Conservation (phyloP, 352 stramenopile genomes). For the Pythium aquatile region DNA sequence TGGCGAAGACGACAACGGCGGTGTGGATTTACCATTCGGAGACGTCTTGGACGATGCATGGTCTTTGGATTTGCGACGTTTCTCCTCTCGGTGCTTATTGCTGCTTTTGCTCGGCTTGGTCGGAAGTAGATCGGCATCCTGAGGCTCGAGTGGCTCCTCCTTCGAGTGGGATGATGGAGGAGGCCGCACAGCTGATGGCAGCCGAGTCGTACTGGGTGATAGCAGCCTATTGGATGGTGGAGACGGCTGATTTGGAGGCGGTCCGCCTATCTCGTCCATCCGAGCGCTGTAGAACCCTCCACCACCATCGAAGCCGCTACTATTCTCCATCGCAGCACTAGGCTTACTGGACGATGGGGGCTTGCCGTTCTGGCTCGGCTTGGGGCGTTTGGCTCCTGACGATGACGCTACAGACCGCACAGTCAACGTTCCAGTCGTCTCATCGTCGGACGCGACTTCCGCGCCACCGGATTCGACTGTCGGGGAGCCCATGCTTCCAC, state of each 20-base stretch:
- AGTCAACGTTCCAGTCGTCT: slow-evolving; percentile 21
- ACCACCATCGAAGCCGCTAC: background rate
- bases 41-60: slow-evolving; percentile 21
- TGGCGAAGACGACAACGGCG: background rate
- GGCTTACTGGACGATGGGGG: slow-evolving; percentile 4
- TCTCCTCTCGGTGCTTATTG: slow-evolving; percentile 21
- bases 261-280: slow-evolving; percentile 16
- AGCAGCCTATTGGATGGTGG: slow-evolving; percentile 29
- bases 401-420: slow-evolving; percentile 17
- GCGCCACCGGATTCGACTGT: slow-evolving; percentile 49
- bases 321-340: background rate
- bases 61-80: slow-evolving; percentile 41
- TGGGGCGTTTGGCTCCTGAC: slow-evolving; percentile 10
- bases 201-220: slow-evolving; percentile 27
- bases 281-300: slow-evolving; percentile 20
- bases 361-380: slow-evolving; percentile 4
- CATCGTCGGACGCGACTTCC: slow-evolving; percentile 59
- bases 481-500: slow-evolving; percentile 11
- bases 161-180: slow-evolving; percentile 21
- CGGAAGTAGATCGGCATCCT: slow-evolving; percentile 12
- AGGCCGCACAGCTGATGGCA: slow-evolving; percentile 38
- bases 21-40: slow-evolving; percentile 1
- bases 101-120: slow-evolving; percentile 10
- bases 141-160: slow-evolving; percentile 7
- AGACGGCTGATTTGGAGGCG: slow-evolving; percentile 17